A percentile compares a stretch with the other conserved stretches of the same genome.
These are phyloP conservation scores for Sporisorium exsertum DNA, from an alignment of 1,284 basidiomycete species.

Conservation along the genomic window DNA sequence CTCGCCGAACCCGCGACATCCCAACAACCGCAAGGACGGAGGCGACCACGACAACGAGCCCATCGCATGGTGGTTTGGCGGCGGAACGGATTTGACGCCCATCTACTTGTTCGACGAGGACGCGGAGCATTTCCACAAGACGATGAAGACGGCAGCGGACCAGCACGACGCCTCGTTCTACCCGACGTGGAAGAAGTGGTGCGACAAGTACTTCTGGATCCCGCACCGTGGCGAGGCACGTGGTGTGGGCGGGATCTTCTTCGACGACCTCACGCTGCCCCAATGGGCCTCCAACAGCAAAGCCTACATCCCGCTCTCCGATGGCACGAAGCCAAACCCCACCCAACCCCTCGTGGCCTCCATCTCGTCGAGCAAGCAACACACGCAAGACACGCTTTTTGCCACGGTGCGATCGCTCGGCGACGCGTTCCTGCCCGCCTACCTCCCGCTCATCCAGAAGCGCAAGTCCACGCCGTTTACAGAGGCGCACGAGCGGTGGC, in stretches of 20 bases:
- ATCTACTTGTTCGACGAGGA: constrained; percentile 91
- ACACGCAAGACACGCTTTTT: constrained; percentile 64
- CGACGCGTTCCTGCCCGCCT: constrained; percentile 66
- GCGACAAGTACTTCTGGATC: constrained; percentile 96
- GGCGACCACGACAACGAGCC: constrained; percentile 55
- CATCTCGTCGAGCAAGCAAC: constrained; percentile 46
- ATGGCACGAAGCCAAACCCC: constrained; percentile 45
- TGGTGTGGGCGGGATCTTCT: constrained; percentile 95
- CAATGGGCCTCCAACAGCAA: constrained; percentile 26
- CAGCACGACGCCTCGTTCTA: constrained; percentile 79
- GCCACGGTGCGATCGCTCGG: constrained; percentile 61
- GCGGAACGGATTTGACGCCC: constrained; percentile 95
- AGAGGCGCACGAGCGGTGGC: constrained; percentile 59
- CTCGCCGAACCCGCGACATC: constrained; percentile 64
- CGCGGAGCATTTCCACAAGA: constrained; percentile 85
- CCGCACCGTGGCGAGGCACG: constrained; percentile 90
- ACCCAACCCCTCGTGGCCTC: constrained; percentile 27
- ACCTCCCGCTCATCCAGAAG: constrained; percentile 62
- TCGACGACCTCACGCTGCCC: constrained; percentile 75
- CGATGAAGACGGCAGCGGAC: constrained; percentile 82
- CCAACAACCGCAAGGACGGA: constrained; percentile 36
- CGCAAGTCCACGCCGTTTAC: constrained; percentile 56
- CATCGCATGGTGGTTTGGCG: constrained; percentile 98
- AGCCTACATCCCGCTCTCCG: constrained; percentile 55
- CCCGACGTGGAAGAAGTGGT: constrained; percentile 90